Evolutionary conservation across 345 rosid genomes (phyloP).

Genomic region (Dipteronia dyeriana): DNA sequence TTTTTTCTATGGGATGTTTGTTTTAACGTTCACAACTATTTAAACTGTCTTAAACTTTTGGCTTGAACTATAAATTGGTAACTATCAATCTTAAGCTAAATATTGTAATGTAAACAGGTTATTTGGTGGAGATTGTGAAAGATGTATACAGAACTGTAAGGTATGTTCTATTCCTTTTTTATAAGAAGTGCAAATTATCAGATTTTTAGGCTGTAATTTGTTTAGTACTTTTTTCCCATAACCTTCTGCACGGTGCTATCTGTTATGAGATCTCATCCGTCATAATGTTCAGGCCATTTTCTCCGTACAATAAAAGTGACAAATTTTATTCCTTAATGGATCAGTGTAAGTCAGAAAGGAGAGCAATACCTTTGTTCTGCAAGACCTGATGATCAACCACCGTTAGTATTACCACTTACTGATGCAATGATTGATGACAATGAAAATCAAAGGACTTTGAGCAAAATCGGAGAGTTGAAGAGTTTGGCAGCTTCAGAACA

Average conservation of each 20-base stretch:
- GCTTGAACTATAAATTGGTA: background rate
- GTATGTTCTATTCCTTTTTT: constrained; percentile 20
- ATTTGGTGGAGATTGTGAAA: constrained; percentile 33
- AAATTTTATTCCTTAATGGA: constrained; percentile 10
- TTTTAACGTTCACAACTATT: background rate
- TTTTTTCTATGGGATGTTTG: background rate
- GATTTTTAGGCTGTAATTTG: background rate
- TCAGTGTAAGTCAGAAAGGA: constrained; percentile 41
- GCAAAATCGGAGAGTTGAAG: constrained; percentile 28
- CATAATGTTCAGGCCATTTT: background rate
- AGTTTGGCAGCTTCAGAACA: constrained; percentile 20
- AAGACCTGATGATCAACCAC: constrained; percentile 42
- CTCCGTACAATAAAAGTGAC: background rate
- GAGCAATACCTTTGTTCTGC: constrained; percentile 39
- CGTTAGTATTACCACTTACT: constrained; percentile 35
- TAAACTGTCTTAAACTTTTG: background rate
- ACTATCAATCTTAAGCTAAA: constrained; percentile 8
- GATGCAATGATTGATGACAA: constrained; percentile 38
- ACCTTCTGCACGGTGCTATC: background rate
- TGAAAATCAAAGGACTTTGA: constrained; percentile 24
- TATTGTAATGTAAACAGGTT: constrained; percentile 34
- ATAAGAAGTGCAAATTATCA: background rate
- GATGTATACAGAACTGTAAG: constrained; percentile 39
- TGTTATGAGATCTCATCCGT: background rate
- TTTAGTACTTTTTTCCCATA: background rate